These are phyloP conservation scores for Erythrophleum fordii DNA, from an alignment of 306 rosid species.

Conservation along the genomic window DNA sequence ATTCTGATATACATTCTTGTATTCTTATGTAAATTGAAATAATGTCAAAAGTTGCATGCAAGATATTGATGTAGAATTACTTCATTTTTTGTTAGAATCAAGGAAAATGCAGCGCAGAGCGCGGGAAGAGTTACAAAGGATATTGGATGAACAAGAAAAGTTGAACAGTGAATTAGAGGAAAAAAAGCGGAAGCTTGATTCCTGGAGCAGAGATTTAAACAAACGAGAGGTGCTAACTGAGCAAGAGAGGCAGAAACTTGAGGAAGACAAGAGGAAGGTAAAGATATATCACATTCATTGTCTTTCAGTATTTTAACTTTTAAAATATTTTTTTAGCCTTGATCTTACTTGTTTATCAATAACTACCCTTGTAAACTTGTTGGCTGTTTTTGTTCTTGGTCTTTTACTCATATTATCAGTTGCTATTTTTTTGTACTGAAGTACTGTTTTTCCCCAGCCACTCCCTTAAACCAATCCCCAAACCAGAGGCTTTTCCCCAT, in stretches of 20 bases:
- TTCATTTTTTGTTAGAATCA: slow-evolving; percentile 58
- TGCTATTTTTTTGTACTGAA: not conserved
- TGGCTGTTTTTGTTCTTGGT: not conserved
- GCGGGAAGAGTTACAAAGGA: slow-evolving; percentile 63
- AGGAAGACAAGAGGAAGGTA: slow-evolving; percentile 88
- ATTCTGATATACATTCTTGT: slow-evolving; percentile 5
- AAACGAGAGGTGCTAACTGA: slow-evolving; percentile 87
- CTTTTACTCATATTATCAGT: slow-evolving; percentile 8
- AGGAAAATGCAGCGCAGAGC: slow-evolving; percentile 79
- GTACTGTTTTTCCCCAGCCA: not conserved
- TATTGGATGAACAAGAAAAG: slow-evolving; percentile 84
- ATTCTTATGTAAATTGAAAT: slow-evolving; percentile 7
- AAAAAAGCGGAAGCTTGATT: slow-evolving; percentile 78
- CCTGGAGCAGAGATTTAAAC: slow-evolving; percentile 85
- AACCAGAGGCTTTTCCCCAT: slow-evolving; percentile 14
- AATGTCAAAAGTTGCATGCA: not conserved
- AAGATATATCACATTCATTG: slow-evolving; percentile 10
- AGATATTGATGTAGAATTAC: slow-evolving; percentile 19
- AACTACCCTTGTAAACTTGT: slow-evolving; percentile 20
- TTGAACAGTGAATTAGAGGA: slow-evolving; percentile 74
- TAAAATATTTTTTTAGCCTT: slow-evolving; percentile 1
- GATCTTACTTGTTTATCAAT: slow-evolving; percentile 2
- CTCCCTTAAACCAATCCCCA: slow-evolving; percentile 6
- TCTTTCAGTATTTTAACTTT: not conserved
- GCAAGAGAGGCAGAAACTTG: slow-evolving; percentile 86